Base-by-base conservation (phyloP, 1,284 basidiomycete species). In the Papiliotrema laurentii region DNA sequence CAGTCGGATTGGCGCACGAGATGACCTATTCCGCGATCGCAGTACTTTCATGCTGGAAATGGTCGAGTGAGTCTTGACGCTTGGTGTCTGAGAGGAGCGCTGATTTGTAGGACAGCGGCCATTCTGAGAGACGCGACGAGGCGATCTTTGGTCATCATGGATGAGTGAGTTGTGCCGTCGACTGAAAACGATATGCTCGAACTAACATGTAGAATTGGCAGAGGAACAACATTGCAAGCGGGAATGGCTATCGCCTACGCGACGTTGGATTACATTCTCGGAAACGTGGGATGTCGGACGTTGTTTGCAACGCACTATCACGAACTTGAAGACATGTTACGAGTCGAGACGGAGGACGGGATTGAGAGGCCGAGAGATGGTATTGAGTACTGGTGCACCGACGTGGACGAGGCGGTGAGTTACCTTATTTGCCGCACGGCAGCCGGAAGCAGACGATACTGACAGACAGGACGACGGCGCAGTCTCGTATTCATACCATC, bases 281-380 rank as follows among this genome's bases (percentile, higher is more conserved):
- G 78, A 16, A 74, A 80, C n/a, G 91, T 89, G 63, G 75, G 78
- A 45, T 91, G 87, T 66, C 81, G 91, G 21, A 81, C 87, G 2
- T 76, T 98, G 24, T 98, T 98, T 66, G 94, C 96, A 2, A 98
- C 94, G 11, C 94, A 98, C 72, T 97, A 97, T 63, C 91, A 97
- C 68, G 91, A 97, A 64, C 75, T 98, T 11, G 85, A 86, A 2
- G 84, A 89, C 56, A 84, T 97, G 81, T 76, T 94, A 5, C 49
- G 44, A 5, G 54, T 34, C 13, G 49, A 34, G 18, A 40, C 43
- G 16, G 22, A 19, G 13, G 42, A 34, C n/a, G 24, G 53, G 5
- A 26, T 40, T 2, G 31, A 18, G 34, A 44, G 24, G n/a, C 31
- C 27, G 74, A 31, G 58, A 69, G 56, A 73, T 4, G 79, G 78